These are phyloP conservation scores for Rhizopus microsporus DNA, from an alignment of 371 early-diverging fungal genomes.

Conservation along the genomic window DNA sequence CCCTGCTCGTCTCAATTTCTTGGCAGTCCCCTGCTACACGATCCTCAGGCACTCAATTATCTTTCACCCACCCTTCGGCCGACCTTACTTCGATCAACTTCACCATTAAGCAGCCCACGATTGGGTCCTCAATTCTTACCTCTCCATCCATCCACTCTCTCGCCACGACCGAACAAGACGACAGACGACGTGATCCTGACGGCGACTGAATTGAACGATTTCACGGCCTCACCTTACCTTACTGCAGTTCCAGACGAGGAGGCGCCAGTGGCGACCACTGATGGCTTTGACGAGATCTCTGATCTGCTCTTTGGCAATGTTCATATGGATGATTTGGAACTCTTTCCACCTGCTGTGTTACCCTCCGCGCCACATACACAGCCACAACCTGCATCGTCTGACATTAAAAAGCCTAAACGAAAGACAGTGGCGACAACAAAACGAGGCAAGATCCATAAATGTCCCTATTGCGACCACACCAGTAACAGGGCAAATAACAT, in stretches of 20 bases:
- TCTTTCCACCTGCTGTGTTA: conserved; percentile 14
- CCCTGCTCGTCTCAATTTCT: conserved; percentile 16
- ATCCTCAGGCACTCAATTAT: conserved; percentile 8
- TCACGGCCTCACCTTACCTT: conserved; percentile 16
- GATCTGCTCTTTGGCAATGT: conserved; percentile 10
- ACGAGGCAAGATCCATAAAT: conserved; percentile 25
- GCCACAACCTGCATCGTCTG: conserved; percentile 7
- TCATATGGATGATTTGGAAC: conserved; percentile 10
- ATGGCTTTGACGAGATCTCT: background rate
- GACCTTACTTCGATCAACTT: conserved; percentile 6
- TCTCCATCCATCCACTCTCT: background rate
- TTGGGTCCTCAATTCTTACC: conserved; percentile 2
- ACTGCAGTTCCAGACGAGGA: background rate
- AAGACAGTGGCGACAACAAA: background rate
- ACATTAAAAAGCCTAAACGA: background rate
- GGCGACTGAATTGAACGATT: conserved; percentile 17
- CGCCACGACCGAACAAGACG: background rate
- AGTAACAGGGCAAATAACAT: conserved; percentile 47
- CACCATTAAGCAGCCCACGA: conserved; percentile 17
- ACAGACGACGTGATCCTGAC: conserved; percentile 26
- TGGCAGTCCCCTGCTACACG: conserved; percentile 11
- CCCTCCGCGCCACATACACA: conserved; percentile 20
- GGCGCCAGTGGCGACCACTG: background rate
- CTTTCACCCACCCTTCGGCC: conserved; percentile 17
- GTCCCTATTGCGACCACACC: conserved; percentile 37